A percentile compares a stretch with the other conserved stretches of the same genome.
Conservation (phyloP, 2,329 filamentous ascomycete genomes). For the Trichoderma sp. region DNA sequence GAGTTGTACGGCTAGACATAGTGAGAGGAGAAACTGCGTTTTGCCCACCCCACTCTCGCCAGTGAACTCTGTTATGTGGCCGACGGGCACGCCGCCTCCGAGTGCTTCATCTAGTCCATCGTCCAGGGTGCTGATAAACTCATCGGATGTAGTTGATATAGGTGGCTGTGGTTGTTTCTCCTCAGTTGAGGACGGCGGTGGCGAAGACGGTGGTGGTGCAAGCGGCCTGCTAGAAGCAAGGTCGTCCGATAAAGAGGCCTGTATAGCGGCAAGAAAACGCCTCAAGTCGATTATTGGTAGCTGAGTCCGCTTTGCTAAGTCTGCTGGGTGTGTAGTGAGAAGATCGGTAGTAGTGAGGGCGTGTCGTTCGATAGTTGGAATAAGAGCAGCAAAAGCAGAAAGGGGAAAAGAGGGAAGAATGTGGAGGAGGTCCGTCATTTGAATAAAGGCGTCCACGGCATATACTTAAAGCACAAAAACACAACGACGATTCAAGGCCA, state of each 20-base stretch:
- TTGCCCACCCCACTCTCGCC: slow-evolving; percentile 95
- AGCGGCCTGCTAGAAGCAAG: slow-evolving; percentile 40
- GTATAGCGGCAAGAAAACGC: slow-evolving; percentile 67
- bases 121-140: slow-evolving; percentile 80
- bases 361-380: slow-evolving; percentile 78
- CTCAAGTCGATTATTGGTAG: slow-evolving; percentile 80
- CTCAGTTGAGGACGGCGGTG: neutral
- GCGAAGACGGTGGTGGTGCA: neutral
- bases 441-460: slow-evolving; percentile 3
- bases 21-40: slow-evolving; percentile 85
- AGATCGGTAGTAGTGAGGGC: slow-evolving; percentile 79
- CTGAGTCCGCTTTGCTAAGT: slow-evolving; percentile 83
- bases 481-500: neutral
- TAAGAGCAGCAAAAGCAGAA: slow-evolving; percentile 69
- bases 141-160: slow-evolving; percentile 39
- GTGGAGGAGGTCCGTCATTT: slow-evolving; percentile 83
- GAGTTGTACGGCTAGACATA: slow-evolving; percentile 84
- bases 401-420: slow-evolving; percentile 79
- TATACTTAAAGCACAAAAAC: neutral
- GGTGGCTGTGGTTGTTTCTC: neutral
- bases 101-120: slow-evolving; percentile 67
- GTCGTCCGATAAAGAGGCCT: slow-evolving; percentile 67
- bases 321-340: slow-evolving; percentile 76
- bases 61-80: slow-evolving; percentile 83
- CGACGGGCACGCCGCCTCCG: slow-evolving; percentile 76